Percentiles rank a stretch among this genome's conserved stretches.
Conservation (phyloP, 768 basidiomycete genomes). For the Boletus patriciae region DNA sequence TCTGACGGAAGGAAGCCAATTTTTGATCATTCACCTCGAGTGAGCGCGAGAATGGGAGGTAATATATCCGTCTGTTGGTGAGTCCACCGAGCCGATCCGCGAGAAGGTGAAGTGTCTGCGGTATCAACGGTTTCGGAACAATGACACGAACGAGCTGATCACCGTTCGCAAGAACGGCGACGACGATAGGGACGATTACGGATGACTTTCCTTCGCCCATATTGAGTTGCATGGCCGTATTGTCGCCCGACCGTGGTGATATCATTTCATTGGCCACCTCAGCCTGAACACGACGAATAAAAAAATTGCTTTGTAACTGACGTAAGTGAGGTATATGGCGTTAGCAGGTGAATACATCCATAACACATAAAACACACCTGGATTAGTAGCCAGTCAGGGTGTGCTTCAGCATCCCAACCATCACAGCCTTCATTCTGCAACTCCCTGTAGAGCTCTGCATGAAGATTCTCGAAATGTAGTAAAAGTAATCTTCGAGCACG, state of each 20-base stretch:
- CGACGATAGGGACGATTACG: slow-evolving; percentile 46
- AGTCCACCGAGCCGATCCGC: slow-evolving; percentile 44
- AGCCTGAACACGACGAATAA: slow-evolving; percentile 41
- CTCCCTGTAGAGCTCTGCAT: slow-evolving; percentile 33
- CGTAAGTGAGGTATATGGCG: background rate
- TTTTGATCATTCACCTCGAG: slow-evolving; percentile 21
- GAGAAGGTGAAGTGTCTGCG: slow-evolving; percentile 49
- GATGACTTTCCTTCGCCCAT: slow-evolving; percentile 36
- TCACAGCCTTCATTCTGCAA: slow-evolving; percentile 22
- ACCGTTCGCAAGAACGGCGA: slow-evolving; percentile 42
- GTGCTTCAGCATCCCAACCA: slow-evolving; percentile 12
- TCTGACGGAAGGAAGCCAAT: slow-evolving; percentile 23
- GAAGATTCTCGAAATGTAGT: slow-evolving; percentile 18
- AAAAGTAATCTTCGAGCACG: slow-evolving; percentile 17
- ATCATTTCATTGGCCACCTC: slow-evolving; percentile 26
- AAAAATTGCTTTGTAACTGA: slow-evolving; percentile 44
- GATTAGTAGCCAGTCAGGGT: slow-evolving; percentile 44
- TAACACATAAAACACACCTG: slow-evolving; percentile 29
- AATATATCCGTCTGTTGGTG: slow-evolving; percentile 46
- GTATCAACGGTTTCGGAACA: slow-evolving; percentile 45
- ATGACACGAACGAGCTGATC: slow-evolving; percentile 47
- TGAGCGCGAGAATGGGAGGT: slow-evolving; percentile 48
- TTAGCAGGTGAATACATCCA: background rate
- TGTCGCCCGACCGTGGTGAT: too few relatives aligned
- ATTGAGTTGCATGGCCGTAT: too few relatives aligned